Base-by-base conservation (phyloP, 73 alveolate species). In the Paramecium sonneborni region DNA sequence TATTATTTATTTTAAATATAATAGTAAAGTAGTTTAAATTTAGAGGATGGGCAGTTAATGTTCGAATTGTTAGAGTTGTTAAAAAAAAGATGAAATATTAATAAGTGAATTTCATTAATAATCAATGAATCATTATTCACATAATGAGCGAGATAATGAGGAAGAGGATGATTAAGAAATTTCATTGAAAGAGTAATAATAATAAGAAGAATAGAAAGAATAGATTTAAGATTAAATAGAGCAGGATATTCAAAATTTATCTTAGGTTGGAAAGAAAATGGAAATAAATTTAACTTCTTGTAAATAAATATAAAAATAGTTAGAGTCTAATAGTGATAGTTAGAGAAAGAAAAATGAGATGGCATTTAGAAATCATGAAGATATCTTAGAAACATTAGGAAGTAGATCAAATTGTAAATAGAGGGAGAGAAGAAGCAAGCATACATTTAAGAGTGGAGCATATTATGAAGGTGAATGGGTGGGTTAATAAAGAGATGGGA, bases 401-500 rank as follows among this genome's bases (percentile, higher is more conserved):
- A 46, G 90, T 21, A 38, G 86, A 38, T 21, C 74, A 37, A 34
- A 79, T 23, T 44, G 30, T 12, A 21, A 72, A 11, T 41, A 34
- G 35, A 72, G 87, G n/a, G 93, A 86, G 38, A 67, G 55, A 21
- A 72, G 93, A 38, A 21, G 76, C 11, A 35, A 55, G 23, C 85
- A 86, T 38, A 38, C 35, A 11, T 86, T 86, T 62, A 86, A 86
- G 46, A 39, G 88, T 30, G 93, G 93, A 37, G 93, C 93, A n/a
- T 32, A 11, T 38, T 86, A 86, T 86, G 93, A 86, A 21, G 93
- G 93, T 1, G 93, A 86, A 38, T 86, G 93, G 93, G 35, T 86
- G 5, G 93, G 93, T 67, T 96, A 95, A 52, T 92, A 93, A 32
- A 86, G 93, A 35, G 93, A 86, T 67, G 93, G 93, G 11, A 35